Base-by-base conservation (phyloP, 1,139 yeast species). In the Nakaseomyces delphensis region DNA sequence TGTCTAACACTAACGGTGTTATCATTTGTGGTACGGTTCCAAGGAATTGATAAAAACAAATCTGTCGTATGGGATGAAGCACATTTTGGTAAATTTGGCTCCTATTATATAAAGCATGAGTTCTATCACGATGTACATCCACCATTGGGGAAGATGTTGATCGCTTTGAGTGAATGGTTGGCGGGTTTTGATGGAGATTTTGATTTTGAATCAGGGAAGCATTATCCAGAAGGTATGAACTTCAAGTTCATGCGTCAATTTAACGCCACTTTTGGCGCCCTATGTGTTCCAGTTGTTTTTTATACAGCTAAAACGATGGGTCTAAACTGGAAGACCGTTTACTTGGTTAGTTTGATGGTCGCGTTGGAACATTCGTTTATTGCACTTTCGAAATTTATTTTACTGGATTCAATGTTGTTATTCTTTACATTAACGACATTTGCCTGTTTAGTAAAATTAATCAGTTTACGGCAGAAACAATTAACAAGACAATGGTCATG, bases 1-100 rank as follows among this genome's bases (percentile, higher is more conserved):
- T 37, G 39, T 11, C 25, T 40, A 4, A 16, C 70, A 11, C 65
- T 78, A 59, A 82, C 93, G 0, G 63, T 70, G 0, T 38, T 82
- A 2, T 78, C 94, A 1, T 75, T 83, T 11, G 73, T 73, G 50
- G 71, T 87, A 9, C 73, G 97, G 43, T 69, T 85, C 37, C 75
- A 80, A 54, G 70, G 71, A 28, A 83, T 91, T 43, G 83, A 79
- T 44, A 69, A 67, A 24, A 70, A 83, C 31, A 65, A 74, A 42
- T 64, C 69, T 32, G 96, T 93, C 9, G 80, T 87, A 7, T 91
- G 99, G 99, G 98, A 89, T 64, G 96, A 86, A 60, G 96, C 96
- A 7, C 96, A 85, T 67, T 83, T 83, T 65, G 72, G 71, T 15
- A 68, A 68, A 48, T 77, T 77, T 57, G 83, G 82, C 4, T 72